Conservation (phyloP, 2,329 filamentous ascomycete species). For the Fusarium brachygibbosum region DNA sequence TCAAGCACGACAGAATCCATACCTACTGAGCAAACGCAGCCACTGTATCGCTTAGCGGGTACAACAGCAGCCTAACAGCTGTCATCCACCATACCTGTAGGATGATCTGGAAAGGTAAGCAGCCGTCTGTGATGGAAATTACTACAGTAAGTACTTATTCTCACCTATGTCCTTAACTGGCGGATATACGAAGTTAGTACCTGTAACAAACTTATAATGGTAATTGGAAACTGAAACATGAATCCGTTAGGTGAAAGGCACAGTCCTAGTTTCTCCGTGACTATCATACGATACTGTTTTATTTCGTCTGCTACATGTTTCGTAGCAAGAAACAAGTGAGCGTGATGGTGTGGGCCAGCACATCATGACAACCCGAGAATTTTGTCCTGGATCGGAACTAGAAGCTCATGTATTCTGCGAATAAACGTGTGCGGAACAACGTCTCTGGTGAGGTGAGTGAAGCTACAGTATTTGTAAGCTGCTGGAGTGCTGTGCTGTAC, state of each 20-base stretch:
- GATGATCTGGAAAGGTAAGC: neutral
- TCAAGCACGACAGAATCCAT: neutral
- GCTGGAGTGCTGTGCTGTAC: neutral
- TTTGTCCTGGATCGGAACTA: neutral
- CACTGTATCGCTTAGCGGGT: conserved; percentile 15
- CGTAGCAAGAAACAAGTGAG: neutral
- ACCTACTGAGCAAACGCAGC: conserved; percentile 11
- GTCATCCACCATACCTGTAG: neutral
- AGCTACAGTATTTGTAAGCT: conserved; percentile 3
- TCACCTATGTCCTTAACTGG: no score
- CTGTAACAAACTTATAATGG: no score
- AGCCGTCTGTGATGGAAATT: neutral
- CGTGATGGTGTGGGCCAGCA: conserved; percentile 2
- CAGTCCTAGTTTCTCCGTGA: neutral
- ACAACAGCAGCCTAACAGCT: neutral
- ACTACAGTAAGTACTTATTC: no score
- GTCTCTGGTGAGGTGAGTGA: neutral
- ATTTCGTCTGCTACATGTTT: neutral
- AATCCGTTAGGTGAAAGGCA: neutral
- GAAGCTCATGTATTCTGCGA: neutral
- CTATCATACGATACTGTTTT: conserved; percentile 16
- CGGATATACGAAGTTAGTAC: no score
- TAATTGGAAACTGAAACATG: neutral
- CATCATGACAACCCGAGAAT: neutral
- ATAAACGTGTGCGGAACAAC: neutral